Percentiles rank a stretch among this genome's conserved stretches.
Evolutionary conservation across 306 rosid species (phyloP).

Genomic region (Prunus mongolica): DNA sequence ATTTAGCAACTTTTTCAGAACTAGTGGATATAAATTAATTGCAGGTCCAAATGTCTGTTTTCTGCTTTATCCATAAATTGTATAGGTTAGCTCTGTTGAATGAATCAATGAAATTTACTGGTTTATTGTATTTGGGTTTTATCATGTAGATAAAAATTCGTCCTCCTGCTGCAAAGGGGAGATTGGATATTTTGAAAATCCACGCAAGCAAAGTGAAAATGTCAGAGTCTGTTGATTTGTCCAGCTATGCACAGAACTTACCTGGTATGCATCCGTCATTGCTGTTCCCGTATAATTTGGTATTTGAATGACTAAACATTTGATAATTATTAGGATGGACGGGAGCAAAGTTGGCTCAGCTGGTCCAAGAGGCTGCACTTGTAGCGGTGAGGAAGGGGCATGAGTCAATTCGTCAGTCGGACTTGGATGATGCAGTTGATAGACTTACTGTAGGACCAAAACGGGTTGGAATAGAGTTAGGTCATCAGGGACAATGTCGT

Average conservation of each 20-base stretch:
- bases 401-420: slow-evolving; percentile 72
- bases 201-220: slow-evolving; percentile 92
- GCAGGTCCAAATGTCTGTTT: not conserved
- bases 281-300: slow-evolving; percentile 6
- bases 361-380: slow-evolving; percentile 98
- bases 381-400: slow-evolving; percentile 93
- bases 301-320: slow-evolving; percentile 25
- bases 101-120: not conserved
- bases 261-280: slow-evolving; percentile 56
- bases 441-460: slow-evolving; percentile 93
- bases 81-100: slow-evolving; percentile 9
- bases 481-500: slow-evolving; percentile 87
- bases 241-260: slow-evolving; percentile 78
- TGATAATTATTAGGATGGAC: slow-evolving; percentile 70
- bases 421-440: slow-evolving; percentile 96
- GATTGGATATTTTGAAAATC: slow-evolving; percentile 82
- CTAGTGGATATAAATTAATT: not conserved
- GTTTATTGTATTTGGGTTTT: slow-evolving; percentile 27
- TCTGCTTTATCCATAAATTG: slow-evolving; percentile 20
- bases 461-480: slow-evolving; percentile 72
- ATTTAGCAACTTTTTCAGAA: not conserved
- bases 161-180: slow-evolving; percentile 88
- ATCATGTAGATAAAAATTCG: slow-evolving; percentile 70
- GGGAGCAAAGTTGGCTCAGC: slow-evolving; percentile 92
- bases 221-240: slow-evolving; percentile 83